Conservation (phyloP, 768 basidiomycete species). For the Clitopilus hobsonii region DNA sequence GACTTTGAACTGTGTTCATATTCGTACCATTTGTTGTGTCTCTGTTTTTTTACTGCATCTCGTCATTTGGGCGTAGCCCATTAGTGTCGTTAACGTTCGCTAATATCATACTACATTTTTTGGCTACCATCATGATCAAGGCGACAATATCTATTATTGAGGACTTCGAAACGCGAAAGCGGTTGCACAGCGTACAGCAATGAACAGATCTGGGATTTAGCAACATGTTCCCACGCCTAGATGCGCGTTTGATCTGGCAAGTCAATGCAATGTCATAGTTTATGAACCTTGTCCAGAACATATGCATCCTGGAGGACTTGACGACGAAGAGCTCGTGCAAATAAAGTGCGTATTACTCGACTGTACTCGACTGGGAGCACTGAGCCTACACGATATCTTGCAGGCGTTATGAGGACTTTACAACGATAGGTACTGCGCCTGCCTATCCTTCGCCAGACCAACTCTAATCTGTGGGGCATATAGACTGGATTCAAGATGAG, state of each 20-base stretch:
- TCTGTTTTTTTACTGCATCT: not conserved
- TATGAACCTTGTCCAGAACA: constrained; percentile 11
- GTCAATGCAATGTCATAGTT: constrained; percentile 1
- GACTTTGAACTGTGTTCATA: not conserved
- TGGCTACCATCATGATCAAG: not conserved
- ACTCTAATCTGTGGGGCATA: constrained; percentile 5
- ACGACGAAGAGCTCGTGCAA: constrained; percentile 64
- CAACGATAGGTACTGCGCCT: constrained; percentile 70
- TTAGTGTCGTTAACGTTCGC: not conserved
- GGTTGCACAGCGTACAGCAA: not conserved
- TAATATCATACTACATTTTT: not conserved
- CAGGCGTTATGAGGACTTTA: constrained; percentile 94
- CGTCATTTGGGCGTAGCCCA: not conserved
- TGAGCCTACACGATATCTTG: constrained; percentile 11
- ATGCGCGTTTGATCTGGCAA: not conserved
- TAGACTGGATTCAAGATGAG: constrained; percentile 98
- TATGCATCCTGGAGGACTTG: constrained; percentile 46
- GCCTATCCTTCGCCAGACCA: not conserved
- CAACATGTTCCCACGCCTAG: constrained; percentile 8
- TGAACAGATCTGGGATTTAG: not conserved
- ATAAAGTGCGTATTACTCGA: constrained; percentile 42
- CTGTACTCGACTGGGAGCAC: not conserved
- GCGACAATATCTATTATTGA: not conserved
- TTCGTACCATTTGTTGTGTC: not conserved
- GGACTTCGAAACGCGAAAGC: not conserved